Evolutionary conservation across 345 rosid genomes (phyloP).

Genomic region (Acer saccharum): DNA sequence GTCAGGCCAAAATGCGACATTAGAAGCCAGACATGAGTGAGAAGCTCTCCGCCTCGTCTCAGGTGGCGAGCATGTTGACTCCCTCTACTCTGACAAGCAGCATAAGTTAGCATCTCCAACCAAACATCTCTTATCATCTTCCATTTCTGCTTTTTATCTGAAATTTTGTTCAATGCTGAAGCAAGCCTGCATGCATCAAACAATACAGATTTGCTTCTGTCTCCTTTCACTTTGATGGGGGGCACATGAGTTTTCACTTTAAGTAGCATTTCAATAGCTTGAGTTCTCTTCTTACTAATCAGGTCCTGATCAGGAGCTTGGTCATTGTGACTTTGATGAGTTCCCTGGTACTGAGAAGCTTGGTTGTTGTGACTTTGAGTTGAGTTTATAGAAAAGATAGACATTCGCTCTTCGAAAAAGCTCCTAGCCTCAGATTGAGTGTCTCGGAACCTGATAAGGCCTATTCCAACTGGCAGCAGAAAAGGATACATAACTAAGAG

Average conservation of each 20-base stretch:
- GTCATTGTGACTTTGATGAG: not conserved
- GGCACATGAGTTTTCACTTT: constrained; percentile 9
- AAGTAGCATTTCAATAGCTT: constrained; percentile 1
- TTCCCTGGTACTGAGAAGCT: not conserved
- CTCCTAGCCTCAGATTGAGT: not conserved
- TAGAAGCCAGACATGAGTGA: constrained; percentile 17
- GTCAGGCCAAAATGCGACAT: constrained; percentile 18
- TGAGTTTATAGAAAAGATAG: not conserved
- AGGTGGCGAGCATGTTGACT: constrained; percentile 15
- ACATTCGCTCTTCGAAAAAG: not conserved
- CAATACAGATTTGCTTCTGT: constrained; percentile 18
- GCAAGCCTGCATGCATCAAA: constrained; percentile 19
- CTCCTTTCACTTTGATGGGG: constrained; percentile 15
- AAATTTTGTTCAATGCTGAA: not conserved
- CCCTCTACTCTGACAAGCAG: constrained; percentile 10
- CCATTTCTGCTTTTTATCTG: not conserved
- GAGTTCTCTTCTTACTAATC: not conserved
- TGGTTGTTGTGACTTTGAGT: not conserved
- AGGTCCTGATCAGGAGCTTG: not conserved
- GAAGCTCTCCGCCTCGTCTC: constrained; percentile 17
- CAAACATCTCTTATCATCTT: constrained; percentile 3
- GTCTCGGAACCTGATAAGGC: constrained; percentile 20
- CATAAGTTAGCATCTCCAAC: constrained; percentile 6
- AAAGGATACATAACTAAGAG: constrained; percentile 11
- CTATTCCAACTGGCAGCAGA: constrained; percentile 18